Evolutionary conservation across 257 asterid genomes (phyloP).

Genomic region (Gentiana straminea): DNA sequence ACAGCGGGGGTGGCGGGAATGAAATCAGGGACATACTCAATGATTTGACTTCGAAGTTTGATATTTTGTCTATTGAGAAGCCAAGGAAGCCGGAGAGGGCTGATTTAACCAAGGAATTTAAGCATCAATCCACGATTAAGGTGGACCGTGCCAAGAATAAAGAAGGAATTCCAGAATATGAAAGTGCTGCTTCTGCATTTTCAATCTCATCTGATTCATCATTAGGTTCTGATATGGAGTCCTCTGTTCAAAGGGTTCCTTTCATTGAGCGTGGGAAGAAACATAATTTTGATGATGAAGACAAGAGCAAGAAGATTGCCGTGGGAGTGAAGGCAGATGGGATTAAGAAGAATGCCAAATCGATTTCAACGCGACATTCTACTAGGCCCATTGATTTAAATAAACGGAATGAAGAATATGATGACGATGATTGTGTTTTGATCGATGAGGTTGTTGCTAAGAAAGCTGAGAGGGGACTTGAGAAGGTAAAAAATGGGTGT

Average conservation of each 20-base stretch:
- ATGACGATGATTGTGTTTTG: conserved; percentile 30
- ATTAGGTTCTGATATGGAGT: conserved; percentile 17
- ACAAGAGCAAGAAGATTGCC: conserved; percentile 11
- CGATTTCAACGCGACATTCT: conserved; percentile 22
- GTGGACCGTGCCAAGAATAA: conserved; percentile 20
- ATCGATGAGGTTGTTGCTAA: conserved; percentile 23
- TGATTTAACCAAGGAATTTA: conserved; percentile 7
- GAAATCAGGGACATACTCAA: conserved; percentile 75
- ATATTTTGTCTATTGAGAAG: conserved; percentile 67
- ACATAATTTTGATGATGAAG: conserved; percentile 2
- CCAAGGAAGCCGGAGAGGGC: conserved; percentile 35
- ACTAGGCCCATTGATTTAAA: conserved; percentile 13
- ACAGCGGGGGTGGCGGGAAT: conserved; percentile 16
- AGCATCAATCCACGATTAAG: too few relatives aligned
- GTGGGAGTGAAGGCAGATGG: conserved; percentile 25
- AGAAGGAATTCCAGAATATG: conserved; percentile 26
- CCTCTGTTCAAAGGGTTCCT: conserved; percentile 18
- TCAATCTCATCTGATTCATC: conserved; percentile 27
- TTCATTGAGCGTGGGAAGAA: conserved; percentile 11
- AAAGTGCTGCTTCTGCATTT: conserved; percentile 39
- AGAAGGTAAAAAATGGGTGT: conserved; percentile 29
- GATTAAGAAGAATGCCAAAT: conserved; percentile 14
- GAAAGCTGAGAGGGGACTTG: conserved; percentile 23
- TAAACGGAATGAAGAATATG: conserved; percentile 20
- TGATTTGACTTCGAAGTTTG: conserved; percentile 72